Evolutionary conservation across 768 basidiomycete genomes (phyloP).

Genomic region (Lactarius evosmus): DNA sequence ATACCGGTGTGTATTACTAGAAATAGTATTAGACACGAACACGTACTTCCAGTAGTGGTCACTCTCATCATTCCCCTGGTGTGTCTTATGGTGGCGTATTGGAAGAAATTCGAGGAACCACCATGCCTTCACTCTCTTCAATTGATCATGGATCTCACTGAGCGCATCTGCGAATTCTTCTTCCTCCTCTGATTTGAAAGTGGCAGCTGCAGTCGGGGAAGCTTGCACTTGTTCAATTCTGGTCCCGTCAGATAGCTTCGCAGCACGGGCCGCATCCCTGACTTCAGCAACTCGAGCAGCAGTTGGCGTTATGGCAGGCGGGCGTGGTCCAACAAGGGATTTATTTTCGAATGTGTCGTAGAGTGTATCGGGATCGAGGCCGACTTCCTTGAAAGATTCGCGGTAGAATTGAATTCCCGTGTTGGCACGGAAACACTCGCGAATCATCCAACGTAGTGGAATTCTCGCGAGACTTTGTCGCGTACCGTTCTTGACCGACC

Average conservation of each 20-base stretch:
- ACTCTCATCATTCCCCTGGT: neutral
- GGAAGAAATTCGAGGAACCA: conserved; percentile 60
- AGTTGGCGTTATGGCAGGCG: too few species aligned
- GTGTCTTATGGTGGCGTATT: conserved; percentile 8
- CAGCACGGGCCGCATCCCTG: neutral
- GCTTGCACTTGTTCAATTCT: conserved; percentile 19
- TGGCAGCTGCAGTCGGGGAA: conserved; percentile 24
- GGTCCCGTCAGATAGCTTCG: conserved; percentile 23
- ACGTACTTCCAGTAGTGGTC: conserved; percentile 1
- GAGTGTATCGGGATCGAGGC: conserved; percentile 33
- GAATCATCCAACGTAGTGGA: conserved; percentile 58
- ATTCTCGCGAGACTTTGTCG: conserved; percentile 65
- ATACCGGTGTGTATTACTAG: neutral
- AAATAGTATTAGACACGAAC: neutral
- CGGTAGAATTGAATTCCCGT: conserved; percentile 41
- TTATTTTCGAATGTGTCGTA: too few species aligned
- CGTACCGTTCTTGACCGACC: conserved; percentile 55
- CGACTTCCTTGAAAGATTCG: conserved; percentile 34
- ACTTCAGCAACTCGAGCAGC: too few species aligned
- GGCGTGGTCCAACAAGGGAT: too few species aligned
- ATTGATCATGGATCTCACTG: conserved; percentile 53
- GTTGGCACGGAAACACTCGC: conserved; percentile 49
- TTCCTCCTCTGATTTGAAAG: conserved; percentile 52
- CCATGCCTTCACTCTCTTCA: conserved; percentile 48
- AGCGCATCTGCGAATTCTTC: conserved; percentile 61